Conservation (phyloP, 176 grass and related monocot genomes). For the Metroxylon sagu region DNA sequence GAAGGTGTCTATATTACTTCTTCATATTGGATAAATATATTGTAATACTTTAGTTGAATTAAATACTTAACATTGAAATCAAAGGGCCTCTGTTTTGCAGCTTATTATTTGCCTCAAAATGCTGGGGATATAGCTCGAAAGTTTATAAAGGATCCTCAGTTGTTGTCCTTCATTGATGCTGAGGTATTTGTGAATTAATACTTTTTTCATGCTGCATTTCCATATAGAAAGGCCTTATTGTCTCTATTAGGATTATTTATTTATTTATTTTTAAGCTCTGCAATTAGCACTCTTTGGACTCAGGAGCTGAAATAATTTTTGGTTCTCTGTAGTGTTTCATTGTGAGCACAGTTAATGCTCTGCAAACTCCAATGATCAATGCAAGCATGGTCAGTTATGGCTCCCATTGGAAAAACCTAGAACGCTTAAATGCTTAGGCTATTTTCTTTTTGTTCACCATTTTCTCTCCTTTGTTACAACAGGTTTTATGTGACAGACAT, state of each 20-base stretch:
- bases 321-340: constrained; percentile 79
- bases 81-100: constrained; percentile 27
- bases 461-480: constrained; percentile 12
- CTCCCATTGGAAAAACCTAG: too few relatives aligned
- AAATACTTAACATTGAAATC: too few relatives aligned
- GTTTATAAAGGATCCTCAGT: constrained; percentile 83
- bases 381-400: constrained; percentile 71
- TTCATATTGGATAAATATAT: too few relatives aligned
- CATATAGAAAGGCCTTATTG: too few relatives aligned
- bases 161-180: constrained; percentile 97
- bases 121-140: constrained; percentile 92
- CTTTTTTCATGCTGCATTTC: constrained; percentile 3
- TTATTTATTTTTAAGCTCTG: background rate
- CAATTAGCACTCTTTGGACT: constrained; percentile 1
- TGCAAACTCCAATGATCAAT: constrained; percentile 98
- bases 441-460: constrained; percentile 29
- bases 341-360: constrained; percentile 90
- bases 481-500: constrained; percentile 97
- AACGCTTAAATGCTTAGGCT: too few relatives aligned
- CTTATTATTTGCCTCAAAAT: constrained; percentile 93
- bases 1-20: too few relatives aligned
- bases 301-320: constrained; percentile 12
- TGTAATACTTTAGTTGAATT: too few relatives aligned
- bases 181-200: constrained; percentile 69
- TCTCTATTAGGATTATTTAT: background rate